Evolutionary conservation across 2,329 filamentous ascomycete species (phyloP), one percentile per base, ranked within the genome.

Genomic region (Trichoderma brevicompactum): DNA sequence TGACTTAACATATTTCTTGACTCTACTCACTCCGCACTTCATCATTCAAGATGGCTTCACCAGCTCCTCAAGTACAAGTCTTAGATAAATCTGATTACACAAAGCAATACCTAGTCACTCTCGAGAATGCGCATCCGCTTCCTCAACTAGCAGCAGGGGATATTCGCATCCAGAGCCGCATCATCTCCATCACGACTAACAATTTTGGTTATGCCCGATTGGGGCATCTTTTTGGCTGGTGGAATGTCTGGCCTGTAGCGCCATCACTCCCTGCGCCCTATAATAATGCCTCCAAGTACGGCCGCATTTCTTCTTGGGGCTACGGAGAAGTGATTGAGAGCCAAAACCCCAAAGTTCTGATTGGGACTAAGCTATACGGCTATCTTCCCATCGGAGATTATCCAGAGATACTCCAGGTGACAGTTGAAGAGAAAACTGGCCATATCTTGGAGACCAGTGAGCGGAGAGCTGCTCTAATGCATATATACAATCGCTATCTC

Each of bases 301-400:
- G 56, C 12, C 56, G 56, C 43, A 4, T 60, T 17, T 60, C 56
- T 19, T 17, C 56, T 17, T 60, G 56, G 56, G 56, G 56, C 13
- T 60, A 60, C 19, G 23, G 56, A n/a, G 56, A 60, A 23, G 56
- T 60, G 44, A 60, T 38, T 49, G 56, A 60, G 43, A 60, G 56
- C 43, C 34, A 60, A 12, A 60, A 60, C 44, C 32, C 48, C 19
- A 17, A 28, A 23, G 34, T 60, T 9, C 56, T 17, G 1, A 17
- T 60, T n/a, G 56, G 56, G 5, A 60, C 56, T 19, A 46, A 60
- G 19, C 44, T 60, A 23, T 60, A 17, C 28, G 56, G 56, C 44
- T 60, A 60, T 17, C 41, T 60, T n/a, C 56, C 56, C 34, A 60
- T 60, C 5, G 56, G 56, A 28, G 44, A 49, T 15, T 60, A 60